phyloP scores from a whole-genome alignment of 805 yeast genomes.

The Ogataea angusta region DNA sequence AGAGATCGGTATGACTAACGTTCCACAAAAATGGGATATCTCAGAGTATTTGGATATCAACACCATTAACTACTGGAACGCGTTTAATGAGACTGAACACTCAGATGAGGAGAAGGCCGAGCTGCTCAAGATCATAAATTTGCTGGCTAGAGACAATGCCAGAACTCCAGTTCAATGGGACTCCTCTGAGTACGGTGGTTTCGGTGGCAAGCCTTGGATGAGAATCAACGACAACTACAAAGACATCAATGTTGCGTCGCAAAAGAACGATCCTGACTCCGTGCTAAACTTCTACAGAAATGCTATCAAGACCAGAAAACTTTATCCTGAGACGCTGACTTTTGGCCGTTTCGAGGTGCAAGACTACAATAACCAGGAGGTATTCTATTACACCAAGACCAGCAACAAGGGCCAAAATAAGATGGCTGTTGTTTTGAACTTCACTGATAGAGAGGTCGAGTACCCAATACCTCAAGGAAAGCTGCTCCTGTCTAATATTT shows the following conservation, averaged over 20 bases:
- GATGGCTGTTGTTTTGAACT: constrained; percentile 42
- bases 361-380: constrained; percentile 41
- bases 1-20: constrained; percentile 54
- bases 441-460: constrained; percentile 29
- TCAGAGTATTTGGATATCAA: constrained; percentile 51
- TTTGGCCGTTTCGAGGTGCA: constrained; percentile 44
- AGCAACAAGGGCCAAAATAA: constrained; percentile 25
- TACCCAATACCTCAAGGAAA: constrained; percentile 1
- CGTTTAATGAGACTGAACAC: background rate
- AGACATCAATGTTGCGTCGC: constrained; percentile 47
- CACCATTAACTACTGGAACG: constrained; percentile 1
- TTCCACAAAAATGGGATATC: constrained; percentile 42
- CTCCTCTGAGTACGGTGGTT: constrained; percentile 1
- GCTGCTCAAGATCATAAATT: background rate
- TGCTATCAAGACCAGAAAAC: constrained; percentile 42
- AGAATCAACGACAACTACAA: constrained; percentile 47
- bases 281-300: constrained; percentile 44
- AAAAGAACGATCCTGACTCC: constrained; percentile 44
- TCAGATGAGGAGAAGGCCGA: background rate
- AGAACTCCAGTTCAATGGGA: constrained; percentile 2
- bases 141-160: background rate
- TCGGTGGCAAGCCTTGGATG: constrained; percentile 48
- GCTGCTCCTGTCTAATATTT: background rate
- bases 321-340: constrained; percentile 40
- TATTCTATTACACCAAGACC: constrained; percentile 42